phyloP scores from a whole-genome alignment of 129 eudicot genomes.

The Scalesia atractyloides region DNA sequence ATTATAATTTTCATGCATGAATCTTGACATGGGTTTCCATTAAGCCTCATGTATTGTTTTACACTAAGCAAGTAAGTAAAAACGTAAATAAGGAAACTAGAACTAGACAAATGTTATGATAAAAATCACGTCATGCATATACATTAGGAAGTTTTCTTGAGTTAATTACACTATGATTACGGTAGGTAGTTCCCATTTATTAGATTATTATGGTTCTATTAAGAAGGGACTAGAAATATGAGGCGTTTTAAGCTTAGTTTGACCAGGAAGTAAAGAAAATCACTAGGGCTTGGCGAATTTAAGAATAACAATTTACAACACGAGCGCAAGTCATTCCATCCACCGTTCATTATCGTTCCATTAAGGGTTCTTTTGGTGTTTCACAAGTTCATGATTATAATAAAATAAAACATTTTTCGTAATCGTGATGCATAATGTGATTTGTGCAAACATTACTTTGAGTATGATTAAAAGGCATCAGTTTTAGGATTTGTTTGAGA shows the following conservation, averaged over 20 bases:
- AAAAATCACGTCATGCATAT: neutral
- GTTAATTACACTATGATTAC: constrained; percentile 3
- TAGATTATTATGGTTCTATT: constrained; percentile 2
- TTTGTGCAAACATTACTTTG: neutral
- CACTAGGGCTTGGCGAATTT: neutral
- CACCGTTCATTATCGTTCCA: neutral
- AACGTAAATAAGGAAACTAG: neutral
- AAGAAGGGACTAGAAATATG: neutral
- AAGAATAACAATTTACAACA: neutral
- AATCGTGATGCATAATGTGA: neutral
- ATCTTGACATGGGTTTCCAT: neutral
- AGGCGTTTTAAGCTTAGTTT: constrained; percentile 2
- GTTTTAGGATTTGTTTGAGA: neutral
- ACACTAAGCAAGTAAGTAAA: neutral
- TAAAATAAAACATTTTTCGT: neutral
- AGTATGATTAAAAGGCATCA: neutral
- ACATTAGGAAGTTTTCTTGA: constrained; percentile 16
- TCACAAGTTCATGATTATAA: neutral
- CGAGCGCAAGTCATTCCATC: neutral
- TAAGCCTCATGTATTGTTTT: constrained; percentile 4
- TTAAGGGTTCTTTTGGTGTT: constrained; percentile 1
- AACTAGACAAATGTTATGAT: constrained; percentile 1
- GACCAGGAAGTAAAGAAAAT: constrained; percentile 5
- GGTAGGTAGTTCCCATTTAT: constrained; percentile 9
- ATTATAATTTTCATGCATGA: constrained; percentile 9